These are phyloP conservation scores for Penicillium sp. DNA, from an alignment of 2,329 filamentous ascomycete species.

Conservation along the genomic window DNA sequence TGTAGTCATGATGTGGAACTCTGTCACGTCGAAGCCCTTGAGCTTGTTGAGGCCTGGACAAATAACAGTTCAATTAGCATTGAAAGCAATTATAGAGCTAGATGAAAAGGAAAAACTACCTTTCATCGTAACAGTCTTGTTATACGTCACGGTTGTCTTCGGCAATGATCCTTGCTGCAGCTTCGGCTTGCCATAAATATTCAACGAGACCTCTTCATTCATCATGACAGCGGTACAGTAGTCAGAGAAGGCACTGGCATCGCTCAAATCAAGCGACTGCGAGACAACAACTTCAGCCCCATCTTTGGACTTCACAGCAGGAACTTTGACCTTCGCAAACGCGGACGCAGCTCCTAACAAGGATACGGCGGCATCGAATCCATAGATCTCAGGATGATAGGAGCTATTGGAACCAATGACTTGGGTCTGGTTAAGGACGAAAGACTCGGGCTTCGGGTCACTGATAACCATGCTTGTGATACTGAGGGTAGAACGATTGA, in stretches of 20 bases:
- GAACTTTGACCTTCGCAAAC: constrained; percentile 50
- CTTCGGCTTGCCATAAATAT: constrained; percentile 53
- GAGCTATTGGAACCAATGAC: constrained; percentile 49
- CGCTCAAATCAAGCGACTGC: constrained; percentile 46
- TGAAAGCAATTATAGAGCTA: not conserved
- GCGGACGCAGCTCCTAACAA: constrained; percentile 42
- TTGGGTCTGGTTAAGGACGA: constrained; percentile 51
- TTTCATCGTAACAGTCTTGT: constrained; percentile 58
- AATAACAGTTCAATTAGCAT: not conserved
- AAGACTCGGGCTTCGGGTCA: constrained; percentile 49
- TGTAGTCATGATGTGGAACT: constrained; percentile 48
- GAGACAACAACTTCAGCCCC: constrained; percentile 45
- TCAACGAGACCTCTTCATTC: constrained; percentile 51
- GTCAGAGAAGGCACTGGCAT: constrained; percentile 48
- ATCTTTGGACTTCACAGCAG: constrained; percentile 44
- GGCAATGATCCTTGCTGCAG: constrained; percentile 54
- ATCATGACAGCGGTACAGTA: constrained; percentile 52
- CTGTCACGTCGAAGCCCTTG: constrained; percentile 50
- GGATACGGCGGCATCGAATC: constrained; percentile 54
- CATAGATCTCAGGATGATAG: constrained; percentile 56
- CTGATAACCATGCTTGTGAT: constrained; percentile 54
- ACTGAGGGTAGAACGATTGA: constrained; percentile 53
- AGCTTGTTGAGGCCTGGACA: constrained; percentile 59
- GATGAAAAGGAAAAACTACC: constrained; percentile 40
- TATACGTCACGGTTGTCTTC: constrained; percentile 53